Conservation (phyloP, 371 early-diverging fungal genomes). For the Lichtheimia hyalospora region DNA sequence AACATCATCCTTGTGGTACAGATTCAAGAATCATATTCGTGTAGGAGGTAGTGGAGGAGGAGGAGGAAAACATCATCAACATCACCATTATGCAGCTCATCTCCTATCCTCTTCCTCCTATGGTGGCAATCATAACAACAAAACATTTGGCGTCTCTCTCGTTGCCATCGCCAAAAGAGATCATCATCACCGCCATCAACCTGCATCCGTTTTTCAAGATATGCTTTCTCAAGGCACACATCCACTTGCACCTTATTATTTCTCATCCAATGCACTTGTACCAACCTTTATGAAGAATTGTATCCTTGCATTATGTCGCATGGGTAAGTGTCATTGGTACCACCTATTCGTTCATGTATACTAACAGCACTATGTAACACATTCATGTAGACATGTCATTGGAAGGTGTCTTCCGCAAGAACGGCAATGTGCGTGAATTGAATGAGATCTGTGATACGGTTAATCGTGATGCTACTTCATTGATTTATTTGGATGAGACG, state of each 20-base stretch:
- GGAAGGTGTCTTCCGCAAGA: conserved; percentile 97
- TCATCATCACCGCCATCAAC: neutral
- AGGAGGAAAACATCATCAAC: too few species aligned
- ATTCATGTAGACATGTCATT: conserved; percentile 69
- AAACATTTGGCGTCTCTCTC: conserved; percentile 46
- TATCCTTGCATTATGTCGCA: conserved; percentile 67
- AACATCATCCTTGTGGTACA: conserved; percentile 60
- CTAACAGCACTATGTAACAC: neutral
- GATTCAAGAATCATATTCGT: conserved; percentile 58
- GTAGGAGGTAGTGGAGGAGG: neutral
- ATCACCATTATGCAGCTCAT: too few species aligned
- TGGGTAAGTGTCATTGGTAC: conserved; percentile 57
- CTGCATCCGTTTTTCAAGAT: neutral
- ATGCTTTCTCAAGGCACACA: neutral
- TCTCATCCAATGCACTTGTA: conserved; percentile 53
- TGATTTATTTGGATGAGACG: conserved; percentile 47
- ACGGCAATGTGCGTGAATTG: conserved; percentile 91
- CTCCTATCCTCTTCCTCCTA: too few species aligned
- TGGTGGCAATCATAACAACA: conserved; percentile 15
- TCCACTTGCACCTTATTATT: conserved; percentile 40
- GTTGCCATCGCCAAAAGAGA: conserved; percentile 30
- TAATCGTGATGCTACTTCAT: conserved; percentile 26
- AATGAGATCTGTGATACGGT: conserved; percentile 73
- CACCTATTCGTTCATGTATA: neutral
- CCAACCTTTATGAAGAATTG: conserved; percentile 85